Percentiles rank a stretch among this genome's conserved stretches.
Evolutionary conservation across 176 grass and related monocot species (phyloP).

Genomic region (Guadua angustifolia): DNA sequence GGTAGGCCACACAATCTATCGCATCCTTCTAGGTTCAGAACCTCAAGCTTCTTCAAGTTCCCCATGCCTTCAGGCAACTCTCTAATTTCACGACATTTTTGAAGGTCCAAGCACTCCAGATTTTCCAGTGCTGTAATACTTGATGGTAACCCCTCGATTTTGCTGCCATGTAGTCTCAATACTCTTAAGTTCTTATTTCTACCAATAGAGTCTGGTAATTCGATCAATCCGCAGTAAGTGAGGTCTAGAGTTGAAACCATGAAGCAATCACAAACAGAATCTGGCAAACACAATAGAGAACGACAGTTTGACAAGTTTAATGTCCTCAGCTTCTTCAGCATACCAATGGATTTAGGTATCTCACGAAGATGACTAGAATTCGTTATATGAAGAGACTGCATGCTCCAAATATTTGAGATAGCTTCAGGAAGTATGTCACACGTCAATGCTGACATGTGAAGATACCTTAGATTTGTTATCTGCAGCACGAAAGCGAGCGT

Average conservation of each 20-base stretch:
- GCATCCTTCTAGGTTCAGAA: no score
- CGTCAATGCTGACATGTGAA: neutral
- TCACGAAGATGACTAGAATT: neutral
- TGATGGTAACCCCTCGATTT: neutral
- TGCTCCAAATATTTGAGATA: constrained; percentile 1
- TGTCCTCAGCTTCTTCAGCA: constrained; percentile 5
- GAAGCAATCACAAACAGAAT: constrained; percentile 10
- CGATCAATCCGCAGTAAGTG: no score
- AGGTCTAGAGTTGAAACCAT: neutral
- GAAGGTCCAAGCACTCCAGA: neutral
- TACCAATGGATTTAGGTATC: constrained; percentile 30
- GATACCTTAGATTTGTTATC: constrained; percentile 19
- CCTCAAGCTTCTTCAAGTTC: no score
- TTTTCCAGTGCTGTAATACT: neutral
- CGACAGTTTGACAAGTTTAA: neutral
- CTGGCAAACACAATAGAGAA: neutral
- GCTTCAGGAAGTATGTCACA: neutral
- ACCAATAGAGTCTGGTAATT: neutral
- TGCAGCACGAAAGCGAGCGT: neutral
- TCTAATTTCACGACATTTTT: no score
- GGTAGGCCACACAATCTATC: no score
- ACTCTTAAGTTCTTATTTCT: neutral
- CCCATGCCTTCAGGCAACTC: no score
- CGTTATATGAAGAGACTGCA: neutral
- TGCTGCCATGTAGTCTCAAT: neutral